Evolutionary conservation across 1,284 basidiomycete species (phyloP).

Genomic region (Melanopsichium pennsylvanicum): DNA sequence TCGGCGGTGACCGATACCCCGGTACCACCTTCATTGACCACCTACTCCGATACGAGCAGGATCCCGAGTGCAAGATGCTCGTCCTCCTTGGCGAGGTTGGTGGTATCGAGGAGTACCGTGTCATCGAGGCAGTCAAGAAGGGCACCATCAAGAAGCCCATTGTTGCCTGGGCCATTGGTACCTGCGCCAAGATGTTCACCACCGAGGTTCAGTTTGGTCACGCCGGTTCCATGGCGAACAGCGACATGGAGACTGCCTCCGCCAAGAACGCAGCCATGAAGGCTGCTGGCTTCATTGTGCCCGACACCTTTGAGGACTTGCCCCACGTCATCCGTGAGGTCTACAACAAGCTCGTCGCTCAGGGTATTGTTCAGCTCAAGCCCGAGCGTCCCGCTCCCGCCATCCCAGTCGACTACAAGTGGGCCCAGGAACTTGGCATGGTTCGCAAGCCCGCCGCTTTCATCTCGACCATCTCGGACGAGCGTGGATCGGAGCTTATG

Average conservation of each 20-base stretch:
- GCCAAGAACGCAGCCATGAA: slow-evolving; percentile 97
- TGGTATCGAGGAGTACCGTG: slow-evolving; percentile 98
- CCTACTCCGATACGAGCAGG: slow-evolving; percentile 93
- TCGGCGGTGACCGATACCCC: slow-evolving; percentile 98
- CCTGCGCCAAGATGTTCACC: slow-evolving; percentile 99
- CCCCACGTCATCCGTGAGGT: slow-evolving; percentile 83
- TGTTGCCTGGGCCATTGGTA: slow-evolving; percentile 98
- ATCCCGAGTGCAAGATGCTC: slow-evolving; percentile 98
- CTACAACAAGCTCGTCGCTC: slow-evolving; percentile 81
- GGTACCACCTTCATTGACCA: slow-evolving; percentile 99
- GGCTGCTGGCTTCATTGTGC: slow-evolving; percentile 92
- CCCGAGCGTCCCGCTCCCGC: slow-evolving; percentile 87
- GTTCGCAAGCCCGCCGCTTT: slow-evolving; percentile 98
- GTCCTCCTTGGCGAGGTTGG: slow-evolving; percentile 98
- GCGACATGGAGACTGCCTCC: slow-evolving; percentile 93
- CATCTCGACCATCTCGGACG: slow-evolving; percentile 99
- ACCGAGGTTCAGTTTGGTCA: slow-evolving; percentile 99
- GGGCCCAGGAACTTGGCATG: slow-evolving; percentile 94
- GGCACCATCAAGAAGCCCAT: slow-evolving; percentile 97
- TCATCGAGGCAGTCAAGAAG: slow-evolving; percentile 94
- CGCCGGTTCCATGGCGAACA: slow-evolving; percentile 98
- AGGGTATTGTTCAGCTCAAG: slow-evolving; percentile 77
- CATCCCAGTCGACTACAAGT: slow-evolving; percentile 99
- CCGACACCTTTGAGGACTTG: slow-evolving; percentile 96
- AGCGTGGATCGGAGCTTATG: slow-evolving; percentile 96